Evolutionary conservation across 306 rosid species (phyloP).

Genomic region (Albizia julibrissin): DNA sequence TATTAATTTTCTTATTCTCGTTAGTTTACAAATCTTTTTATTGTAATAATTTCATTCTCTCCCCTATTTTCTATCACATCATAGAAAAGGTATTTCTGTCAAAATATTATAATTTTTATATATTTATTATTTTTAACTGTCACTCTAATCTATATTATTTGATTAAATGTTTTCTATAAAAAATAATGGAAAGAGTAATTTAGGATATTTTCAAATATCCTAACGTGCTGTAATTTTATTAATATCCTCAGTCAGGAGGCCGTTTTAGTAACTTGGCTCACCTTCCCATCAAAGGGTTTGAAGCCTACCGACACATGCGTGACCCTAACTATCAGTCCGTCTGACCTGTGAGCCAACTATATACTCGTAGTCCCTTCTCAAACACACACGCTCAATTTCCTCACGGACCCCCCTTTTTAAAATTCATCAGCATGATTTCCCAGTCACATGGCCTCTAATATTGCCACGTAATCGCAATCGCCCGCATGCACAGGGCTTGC

Average conservation of each 20-base stretch:
- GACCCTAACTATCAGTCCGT: not conserved
- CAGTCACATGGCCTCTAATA: not conserved
- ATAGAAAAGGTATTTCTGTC: too few relatives aligned
- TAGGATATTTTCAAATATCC: not conserved
- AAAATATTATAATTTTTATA: too few relatives aligned
- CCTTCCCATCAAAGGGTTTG: not conserved
- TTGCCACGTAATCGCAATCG: not conserved
- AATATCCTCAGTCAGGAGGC: not conserved
- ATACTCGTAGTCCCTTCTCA: not conserved
- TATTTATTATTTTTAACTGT: too few relatives aligned
- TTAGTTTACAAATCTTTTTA: too few relatives aligned
- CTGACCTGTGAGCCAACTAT: not conserved
- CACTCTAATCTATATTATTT: too few relatives aligned
- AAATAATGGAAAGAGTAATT: not conserved
- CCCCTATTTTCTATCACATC: too few relatives aligned
- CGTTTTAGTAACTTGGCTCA: not conserved
- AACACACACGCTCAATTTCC: not conserved
- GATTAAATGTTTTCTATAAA: too few relatives aligned
- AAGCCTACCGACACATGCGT: not conserved
- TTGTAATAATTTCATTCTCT: too few relatives aligned
- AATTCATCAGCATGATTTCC: not conserved
- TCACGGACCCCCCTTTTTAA: not conserved
- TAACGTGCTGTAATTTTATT: not conserved
- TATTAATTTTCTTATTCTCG: too few relatives aligned
- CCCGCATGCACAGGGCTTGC: slow-evolving; percentile 28